These are phyloP conservation scores for Ceratorhiza oryzae-sativae DNA, from an alignment of 1,284 basidiomycete species.

Conservation along the genomic window DNA sequence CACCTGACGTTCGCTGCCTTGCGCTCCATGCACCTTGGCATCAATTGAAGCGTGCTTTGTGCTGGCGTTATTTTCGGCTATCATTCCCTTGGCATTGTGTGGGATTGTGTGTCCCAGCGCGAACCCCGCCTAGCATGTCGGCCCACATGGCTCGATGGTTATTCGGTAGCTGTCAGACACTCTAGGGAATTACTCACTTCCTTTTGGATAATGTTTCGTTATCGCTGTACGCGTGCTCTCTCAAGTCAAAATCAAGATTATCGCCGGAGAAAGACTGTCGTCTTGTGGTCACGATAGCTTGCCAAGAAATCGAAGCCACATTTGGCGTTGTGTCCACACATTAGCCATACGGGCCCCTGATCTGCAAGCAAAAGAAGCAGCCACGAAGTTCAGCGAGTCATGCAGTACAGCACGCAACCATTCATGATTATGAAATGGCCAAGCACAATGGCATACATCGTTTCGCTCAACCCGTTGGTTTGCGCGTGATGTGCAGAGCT, in stretches of 20 bases:
- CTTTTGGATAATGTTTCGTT: neutral
- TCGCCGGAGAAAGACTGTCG: neutral
- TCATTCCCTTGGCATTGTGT: neutral
- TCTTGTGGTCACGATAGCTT: neutral
- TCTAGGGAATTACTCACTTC: neutral
- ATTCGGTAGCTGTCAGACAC: neutral
- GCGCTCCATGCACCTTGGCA: neutral
- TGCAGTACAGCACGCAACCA: neutral
- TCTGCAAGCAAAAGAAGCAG: neutral
- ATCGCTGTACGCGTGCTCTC: constrained; percentile 2
- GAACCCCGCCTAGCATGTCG: neutral
- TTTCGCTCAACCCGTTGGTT: neutral
- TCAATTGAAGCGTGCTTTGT: neutral
- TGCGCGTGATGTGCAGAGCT: neutral
- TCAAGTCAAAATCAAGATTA: neutral
- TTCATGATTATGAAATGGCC: neutral
- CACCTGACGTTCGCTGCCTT: neutral
- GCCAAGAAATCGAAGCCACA: neutral
- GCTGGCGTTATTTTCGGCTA: neutral
- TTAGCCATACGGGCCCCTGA: neutral
- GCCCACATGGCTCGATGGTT: constrained; percentile 9
- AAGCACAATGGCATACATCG: neutral
- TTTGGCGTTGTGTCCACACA: neutral
- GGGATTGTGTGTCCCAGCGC: neutral
- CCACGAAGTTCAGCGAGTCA: neutral